Evolutionary conservation across 768 basidiomycete genomes (phyloP), one percentile per base, ranked within the genome.

Genomic region (Kwoniella europaea): DNA sequence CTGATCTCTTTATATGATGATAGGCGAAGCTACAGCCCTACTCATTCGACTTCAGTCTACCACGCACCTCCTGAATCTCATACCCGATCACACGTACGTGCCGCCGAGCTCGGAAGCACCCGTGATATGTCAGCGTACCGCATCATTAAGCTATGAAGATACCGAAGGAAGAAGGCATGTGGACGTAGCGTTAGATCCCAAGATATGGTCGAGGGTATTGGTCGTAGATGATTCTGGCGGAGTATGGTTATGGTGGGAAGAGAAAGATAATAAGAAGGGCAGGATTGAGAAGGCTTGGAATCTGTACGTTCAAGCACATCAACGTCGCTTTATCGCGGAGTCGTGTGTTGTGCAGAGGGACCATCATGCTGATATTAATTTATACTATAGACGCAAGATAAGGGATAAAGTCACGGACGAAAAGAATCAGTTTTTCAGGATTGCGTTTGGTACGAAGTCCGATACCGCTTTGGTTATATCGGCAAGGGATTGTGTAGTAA

Each of bases 211-310:
- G 7, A 61, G 74, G 56, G 44, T 63, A 9, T 29, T 75, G 42
- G 43, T 80, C 20, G 75, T 78, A 10, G 79, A 80, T 71, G 75
- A 77, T 53, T n/a, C 43, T 22, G 79, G 79, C 5, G 76, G 75
- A 3, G 73, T 80, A 3, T 80, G 79, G 79, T 29, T 74, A 24
- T 77, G 76, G 76, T 59, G 62, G 63, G 73, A 76, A 58, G 73
- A 73, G 41, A 71, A 70, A 46, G 53, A 65, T 22, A 63, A 69
- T 46, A 13, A n/a, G 53, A n/a, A 29, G 18, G 63, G 70, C 22
- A 35, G 66, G 46, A 46, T 44, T 67, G 72, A 71, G 27, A 75
- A 69, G 52, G 61, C 63, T 41, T 73, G 74, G 73, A 65, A 59
- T 22, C n/a, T 74, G 75, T 79, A 41, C 27, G 76, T 73, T 18